Evolutionary conservation across 1,284 basidiomycete genomes (phyloP), one percentile per base, ranked within the genome.

Genomic region (Exsudoporus floridanus): DNA sequence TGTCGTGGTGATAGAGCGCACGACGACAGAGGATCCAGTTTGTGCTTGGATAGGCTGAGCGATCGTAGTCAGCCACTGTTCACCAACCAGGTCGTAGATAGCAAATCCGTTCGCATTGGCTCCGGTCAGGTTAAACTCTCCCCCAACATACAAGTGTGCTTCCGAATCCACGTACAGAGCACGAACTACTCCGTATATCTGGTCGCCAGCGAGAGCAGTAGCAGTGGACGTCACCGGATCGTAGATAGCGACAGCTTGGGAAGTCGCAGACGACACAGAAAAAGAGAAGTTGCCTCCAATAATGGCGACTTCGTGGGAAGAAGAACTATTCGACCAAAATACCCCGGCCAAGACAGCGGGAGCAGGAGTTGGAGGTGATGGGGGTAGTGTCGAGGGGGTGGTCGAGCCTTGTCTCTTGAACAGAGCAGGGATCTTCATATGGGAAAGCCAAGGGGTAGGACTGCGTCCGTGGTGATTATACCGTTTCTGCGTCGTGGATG

Each of bases 221-320:
- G 87, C 71, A 7, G 72, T 71, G 2, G 73, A 74, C 1, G 77
- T 70, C 9, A 73, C 62, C 8, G 81, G 71, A 66, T 92, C 78
- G 69, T 96, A 97, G 43, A 94, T 74, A 0, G 84, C 92, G 31
- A 98, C 68, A 45, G 81, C 87, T 56, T 77, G 74, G 7, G 79
- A 73, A n/a, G 63, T 70, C 9, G 72, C 63, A 2, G 78, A 73
- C 8, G 74, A 65, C 12, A 73, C 67, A 4, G 77, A 63, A 62
- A 87, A 88, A 4, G 86, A 83, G 67, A 97, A 98, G 71, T 96
- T 94, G 44, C 95, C 95, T 35, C 94, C 95, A 46, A 98, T 76
- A 58, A 98, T 83, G 35, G 83, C 84, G 41, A 92, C 73, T 55
- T 90, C 79, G 39, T 76, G 74, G 4, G 78, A 78, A 6, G 83